Evolutionary conservation across 305 asterid species (phyloP).

Genomic region (Galium porrigens): DNA sequence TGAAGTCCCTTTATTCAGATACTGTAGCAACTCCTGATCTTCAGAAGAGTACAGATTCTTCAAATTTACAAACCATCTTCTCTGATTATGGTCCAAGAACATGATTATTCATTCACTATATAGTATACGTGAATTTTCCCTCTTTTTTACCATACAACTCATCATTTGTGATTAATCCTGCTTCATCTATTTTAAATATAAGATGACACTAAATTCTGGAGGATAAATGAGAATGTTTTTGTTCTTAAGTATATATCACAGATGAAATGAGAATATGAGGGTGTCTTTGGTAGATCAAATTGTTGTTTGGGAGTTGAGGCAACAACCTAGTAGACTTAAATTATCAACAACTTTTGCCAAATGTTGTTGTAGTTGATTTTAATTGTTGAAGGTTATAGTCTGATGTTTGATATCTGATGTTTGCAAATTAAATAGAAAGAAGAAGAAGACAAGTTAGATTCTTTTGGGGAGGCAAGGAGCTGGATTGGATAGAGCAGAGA

Average conservation of each 20-base stretch:
- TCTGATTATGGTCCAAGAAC: conserved; percentile 14
- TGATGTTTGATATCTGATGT: not conserved
- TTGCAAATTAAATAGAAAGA: not conserved
- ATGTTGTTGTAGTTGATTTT: not conserved
- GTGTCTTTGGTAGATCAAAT: too few relatives aligned
- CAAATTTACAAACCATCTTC: not conserved
- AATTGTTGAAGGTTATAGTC: not conserved
- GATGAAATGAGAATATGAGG: too few relatives aligned
- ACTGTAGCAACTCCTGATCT: not conserved
- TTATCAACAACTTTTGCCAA: not conserved
- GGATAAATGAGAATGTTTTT: too few relatives aligned
- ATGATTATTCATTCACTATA: not conserved
- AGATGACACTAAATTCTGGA: not conserved
- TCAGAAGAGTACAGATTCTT: not conserved
- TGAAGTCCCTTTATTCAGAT: not conserved
- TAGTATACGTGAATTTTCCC: not conserved
- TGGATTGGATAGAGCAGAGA: conserved; percentile 1
- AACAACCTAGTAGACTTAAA: not conserved
- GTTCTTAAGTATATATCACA: too few relatives aligned
- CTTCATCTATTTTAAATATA: not conserved
- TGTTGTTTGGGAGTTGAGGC: not conserved
- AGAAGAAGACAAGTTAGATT: conserved; percentile 13
- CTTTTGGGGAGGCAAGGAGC: not conserved
- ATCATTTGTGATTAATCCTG: not conserved
- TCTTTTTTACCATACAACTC: not conserved